phyloP scores from a whole-genome alignment of 768 basidiomycete species.

The Aureoboletus auriporus region DNA sequence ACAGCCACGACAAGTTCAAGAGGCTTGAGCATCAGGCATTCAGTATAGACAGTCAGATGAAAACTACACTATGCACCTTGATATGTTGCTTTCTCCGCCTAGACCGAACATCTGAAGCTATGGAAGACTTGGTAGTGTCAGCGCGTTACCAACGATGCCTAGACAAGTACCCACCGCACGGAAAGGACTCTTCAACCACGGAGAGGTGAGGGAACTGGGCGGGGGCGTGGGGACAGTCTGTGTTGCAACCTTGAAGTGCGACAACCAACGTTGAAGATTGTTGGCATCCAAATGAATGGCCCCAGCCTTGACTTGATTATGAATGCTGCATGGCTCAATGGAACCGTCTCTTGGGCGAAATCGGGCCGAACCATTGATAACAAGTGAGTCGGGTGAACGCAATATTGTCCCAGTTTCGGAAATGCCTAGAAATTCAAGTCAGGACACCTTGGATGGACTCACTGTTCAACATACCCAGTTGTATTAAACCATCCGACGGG shows the following conservation, averaged over 20 bases:
- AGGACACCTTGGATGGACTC: neutral
- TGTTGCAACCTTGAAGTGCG: slow-evolving; percentile 6
- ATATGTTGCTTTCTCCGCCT: slow-evolving; percentile 17
- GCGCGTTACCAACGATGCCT: neutral
- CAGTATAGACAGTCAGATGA: neutral
- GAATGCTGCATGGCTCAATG: slow-evolving; percentile 51
- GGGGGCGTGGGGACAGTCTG: slow-evolving; percentile 1
- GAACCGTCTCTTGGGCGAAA: slow-evolving; percentile 57
- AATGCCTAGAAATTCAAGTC: slow-evolving; percentile 9
- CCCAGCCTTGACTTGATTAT: slow-evolving; percentile 42
- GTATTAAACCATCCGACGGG: slow-evolving; percentile 19
- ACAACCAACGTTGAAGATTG: slow-evolving; percentile 21
- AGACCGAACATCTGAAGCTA: slow-evolving; percentile 12
- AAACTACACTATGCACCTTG: slow-evolving; percentile 11
- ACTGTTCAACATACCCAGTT: slow-evolving; percentile 27
- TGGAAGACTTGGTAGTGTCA: slow-evolving; percentile 17
- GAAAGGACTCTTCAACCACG: slow-evolving; percentile 28
- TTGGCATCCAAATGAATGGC: slow-evolving; percentile 47
- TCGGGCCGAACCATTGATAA: slow-evolving; percentile 43
- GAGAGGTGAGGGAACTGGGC: slow-evolving; percentile 11
- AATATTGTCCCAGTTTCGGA: slow-evolving; percentile 37
- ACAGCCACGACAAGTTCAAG: slow-evolving; percentile 35
- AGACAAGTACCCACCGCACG: slow-evolving; percentile 15
- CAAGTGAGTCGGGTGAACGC: slow-evolving; percentile 41
- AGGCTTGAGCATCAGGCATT: slow-evolving; percentile 11